These are phyloP conservation scores for Santalum album DNA, from an alignment of 164 flowering plant genomes.

Conservation along the genomic window DNA sequence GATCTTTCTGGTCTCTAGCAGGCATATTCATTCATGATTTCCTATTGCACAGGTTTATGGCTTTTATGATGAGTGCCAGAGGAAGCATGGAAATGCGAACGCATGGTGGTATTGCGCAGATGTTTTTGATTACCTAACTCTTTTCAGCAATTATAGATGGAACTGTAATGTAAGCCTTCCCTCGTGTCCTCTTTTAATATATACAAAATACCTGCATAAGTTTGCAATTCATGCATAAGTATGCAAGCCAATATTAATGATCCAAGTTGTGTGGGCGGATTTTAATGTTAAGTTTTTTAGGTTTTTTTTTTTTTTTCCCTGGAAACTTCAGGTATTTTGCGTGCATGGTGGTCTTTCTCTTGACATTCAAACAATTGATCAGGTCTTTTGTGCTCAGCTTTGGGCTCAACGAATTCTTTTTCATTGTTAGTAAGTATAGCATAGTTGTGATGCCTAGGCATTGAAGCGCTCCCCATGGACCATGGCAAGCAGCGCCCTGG, in stretches of 20 bases:
- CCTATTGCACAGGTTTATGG: slow-evolving; percentile 75
- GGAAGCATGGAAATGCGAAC: slow-evolving; percentile 99
- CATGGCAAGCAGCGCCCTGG: too few species aligned
- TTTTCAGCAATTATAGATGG: slow-evolving; percentile 97
- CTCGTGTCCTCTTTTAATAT: not conserved
- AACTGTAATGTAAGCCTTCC: slow-evolving; percentile 62
- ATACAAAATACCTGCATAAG: too few species aligned
- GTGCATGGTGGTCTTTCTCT: slow-evolving; percentile 99
- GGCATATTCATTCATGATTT: not conserved
- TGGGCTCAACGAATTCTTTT: too few species aligned
- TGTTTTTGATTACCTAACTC: slow-evolving; percentile 93
- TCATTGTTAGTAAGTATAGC: too few species aligned
- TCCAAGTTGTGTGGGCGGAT: not conserved
- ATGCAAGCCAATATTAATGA: not conserved
- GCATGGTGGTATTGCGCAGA: slow-evolving; percentile 99
- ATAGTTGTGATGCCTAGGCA: too few species aligned
- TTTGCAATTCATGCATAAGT: not conserved
- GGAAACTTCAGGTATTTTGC: slow-evolving; percentile 71
- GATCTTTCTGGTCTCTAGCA: too few species aligned
- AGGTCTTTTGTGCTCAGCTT: slow-evolving; percentile 36
- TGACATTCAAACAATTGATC: slow-evolving; percentile 87
- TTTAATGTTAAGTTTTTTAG: not conserved
- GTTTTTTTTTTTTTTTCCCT: too few species aligned
- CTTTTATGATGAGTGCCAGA: slow-evolving; percentile 96
- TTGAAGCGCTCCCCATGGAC: too few species aligned